Evolutionary conservation across 1,284 basidiomycete species (phyloP), one percentile per base, ranked within the genome.

Genomic region (Mycena sp.): DNA sequence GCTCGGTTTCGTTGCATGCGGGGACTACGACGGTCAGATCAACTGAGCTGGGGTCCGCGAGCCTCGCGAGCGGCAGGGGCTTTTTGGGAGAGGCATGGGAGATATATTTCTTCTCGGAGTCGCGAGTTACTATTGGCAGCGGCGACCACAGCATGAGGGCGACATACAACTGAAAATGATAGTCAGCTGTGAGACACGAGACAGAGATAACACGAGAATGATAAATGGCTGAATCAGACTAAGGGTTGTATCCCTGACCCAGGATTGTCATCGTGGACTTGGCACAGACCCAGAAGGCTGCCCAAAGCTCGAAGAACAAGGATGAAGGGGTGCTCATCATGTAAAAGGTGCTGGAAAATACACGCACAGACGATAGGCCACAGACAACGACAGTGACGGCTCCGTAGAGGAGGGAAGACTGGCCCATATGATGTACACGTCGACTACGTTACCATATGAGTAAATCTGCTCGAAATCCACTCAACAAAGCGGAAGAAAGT

Each of bases 221-320:
- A 35, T 35, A 40, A 63, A 55, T 54, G 43, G 67, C 75, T 72
- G 76, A 74, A 29, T 67, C 61, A 67, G 65, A 57, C 37, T 45
- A 54, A 61, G 56, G 58, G 64, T 72, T 65, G 65, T 63, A 63
- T 58, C 78, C 81, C 79, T 74, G 81, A 84, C 85, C 87, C 80
- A 73, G 68, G 63, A 53, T 64, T 68, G 80, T 92, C 91, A 87
- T 91, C 91, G 68, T 84, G 76, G 82, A 79, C 78, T 74, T 80
- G 81, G 85, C 90, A 89, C 84, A 71, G 76, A 74, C 66, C 77
- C 70, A 63, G 52, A 35, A 69, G 70, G 73, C 64, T 74, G 81
- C 91, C 88, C 87, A 78, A 72, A 74, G 80, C 87, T 93, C 91
- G 81, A 90, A 92, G 91, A 93, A 93, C 91, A 93, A 93, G 91